Conservation (phyloP, 257 asterid genomes). For the Nicotiana obtusifolia region DNA sequence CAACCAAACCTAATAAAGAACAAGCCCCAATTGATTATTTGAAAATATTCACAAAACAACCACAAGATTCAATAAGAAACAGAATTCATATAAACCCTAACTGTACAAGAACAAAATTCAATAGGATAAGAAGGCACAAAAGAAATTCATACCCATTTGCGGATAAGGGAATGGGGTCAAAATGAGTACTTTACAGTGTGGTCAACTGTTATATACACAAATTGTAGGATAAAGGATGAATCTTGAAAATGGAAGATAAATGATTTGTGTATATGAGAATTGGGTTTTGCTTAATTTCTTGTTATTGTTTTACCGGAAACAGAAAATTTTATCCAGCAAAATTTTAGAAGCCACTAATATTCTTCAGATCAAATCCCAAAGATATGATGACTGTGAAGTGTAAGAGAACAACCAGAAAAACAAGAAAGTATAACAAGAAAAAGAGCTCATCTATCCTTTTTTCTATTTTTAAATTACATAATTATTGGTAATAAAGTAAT, state of each 20-base stretch:
- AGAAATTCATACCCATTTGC: not conserved
- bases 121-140: not conserved
- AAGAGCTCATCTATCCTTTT: not conserved
- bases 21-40: too few relatives aligned
- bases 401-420: not conserved
- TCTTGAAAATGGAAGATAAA: not conserved
- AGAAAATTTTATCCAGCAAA: not conserved
- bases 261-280: not conserved
- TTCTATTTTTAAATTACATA: not conserved
- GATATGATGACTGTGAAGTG: not conserved
- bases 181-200: not conserved
- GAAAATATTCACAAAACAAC: not conserved
- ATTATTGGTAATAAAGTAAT: not conserved
- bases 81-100: conserved; percentile 9
- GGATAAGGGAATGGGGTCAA: not conserved
- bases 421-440: not conserved
- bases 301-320: conserved; percentile 12
- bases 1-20: not conserved
- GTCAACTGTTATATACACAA: not conserved
- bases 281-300: conserved; percentile 10
- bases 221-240: not conserved
- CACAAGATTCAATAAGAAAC: not conserved
- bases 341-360: conserved; percentile 17
- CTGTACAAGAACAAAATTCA: conserved; percentile 2
- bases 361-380: conserved; percentile 1